Base-by-base conservation (phyloP, 2,329 filamentous ascomycete genomes). In the Epichloe baconii region DNA sequence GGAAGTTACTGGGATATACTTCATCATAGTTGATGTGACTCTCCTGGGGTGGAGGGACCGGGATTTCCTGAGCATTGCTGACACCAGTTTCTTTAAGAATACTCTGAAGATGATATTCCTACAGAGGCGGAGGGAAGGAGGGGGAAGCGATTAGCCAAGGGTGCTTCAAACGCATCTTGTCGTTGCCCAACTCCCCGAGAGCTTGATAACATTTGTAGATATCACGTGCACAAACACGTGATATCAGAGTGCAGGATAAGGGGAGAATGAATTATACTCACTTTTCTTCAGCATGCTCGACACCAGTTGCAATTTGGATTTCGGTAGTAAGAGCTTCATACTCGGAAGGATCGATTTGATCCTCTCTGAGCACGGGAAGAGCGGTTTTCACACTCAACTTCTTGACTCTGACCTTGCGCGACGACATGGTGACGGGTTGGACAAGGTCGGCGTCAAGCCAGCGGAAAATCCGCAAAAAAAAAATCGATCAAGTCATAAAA, bases 221-320 rank as follows among this genome's bases (percentile, higher is more conserved):
- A 56, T 74, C 75, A 78, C 69, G 68, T 74, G 74, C 49, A 3
- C 0, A 0, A 26, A 21, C 75, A 78, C 75, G 75, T 78, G 74
- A 75, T 68, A 66, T 68, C 62, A 61, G 58, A 58, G 60, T 57
- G 57, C 51, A 59, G 54, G 50, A 44, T 55, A 59, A 51, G 54
- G 54, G 53, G 58, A 54, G 60, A 61, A 58, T 57, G 60, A 61
- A 58, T 57, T 58, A 57, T 56, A 87, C 89, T 82, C 71, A 96
- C 93, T 74, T 91, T 80, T 97, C 90, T 72, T 98, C 93, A 58
- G 83, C 87, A 67, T 95, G 90, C 71, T 98, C 93, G 62, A 98
- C 93, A 70, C 93, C 93, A 59, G 90, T 96, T 66, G 93, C 89
- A 66, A 96, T 88, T 84, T 88, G 72, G 77, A 82, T 74, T 80